phyloP scores from a whole-genome alignment of 225 moss, liverwort and hornwort species.

The Physcomitrellopsis africana region DNA sequence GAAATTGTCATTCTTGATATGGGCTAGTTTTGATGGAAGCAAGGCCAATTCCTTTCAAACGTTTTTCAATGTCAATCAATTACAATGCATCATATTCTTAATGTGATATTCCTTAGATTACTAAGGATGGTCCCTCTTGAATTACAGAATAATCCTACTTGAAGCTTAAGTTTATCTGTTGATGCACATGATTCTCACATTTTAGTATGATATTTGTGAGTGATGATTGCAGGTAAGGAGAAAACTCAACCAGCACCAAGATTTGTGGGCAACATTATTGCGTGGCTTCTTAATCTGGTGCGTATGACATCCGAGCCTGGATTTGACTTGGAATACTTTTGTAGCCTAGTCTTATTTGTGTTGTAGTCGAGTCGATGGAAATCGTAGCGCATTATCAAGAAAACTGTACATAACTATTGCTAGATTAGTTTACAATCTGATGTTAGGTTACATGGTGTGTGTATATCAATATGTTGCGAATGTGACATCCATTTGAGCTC shows the following conservation, averaged over 20 bases:
- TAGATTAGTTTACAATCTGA: neutral
- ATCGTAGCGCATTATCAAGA: conserved; percentile 9
- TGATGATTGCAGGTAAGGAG: conserved; percentile 59
- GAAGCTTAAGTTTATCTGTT: neutral
- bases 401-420: conserved; percentile 21
- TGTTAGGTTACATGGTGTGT: conserved; percentile 2
- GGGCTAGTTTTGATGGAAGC: conserved; percentile 4
- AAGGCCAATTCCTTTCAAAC: neutral
- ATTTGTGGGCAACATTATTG: conserved; percentile 87
- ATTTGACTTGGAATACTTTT: conserved; percentile 7
- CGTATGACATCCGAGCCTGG: conserved; percentile 27
- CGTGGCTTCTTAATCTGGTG: conserved; percentile 90
- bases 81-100: neutral
- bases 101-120: neutral
- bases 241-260: conserved; percentile 80
- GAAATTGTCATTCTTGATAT: conserved; percentile 1
- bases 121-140: neutral
- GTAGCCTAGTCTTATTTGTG: too few relatives aligned
- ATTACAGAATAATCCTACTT: conserved; percentile 5
- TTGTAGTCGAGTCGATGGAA: neutral
- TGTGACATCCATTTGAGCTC: neutral
- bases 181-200: too few relatives aligned
- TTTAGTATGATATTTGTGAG: conserved; percentile 9
- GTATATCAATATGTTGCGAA: neutral
- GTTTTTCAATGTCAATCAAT: conserved; percentile 8